Evolutionary conservation across 306 rosid species (phyloP), one percentile per base, ranked within the genome.

Genomic region (Elaeagnus macrophylla): DNA sequence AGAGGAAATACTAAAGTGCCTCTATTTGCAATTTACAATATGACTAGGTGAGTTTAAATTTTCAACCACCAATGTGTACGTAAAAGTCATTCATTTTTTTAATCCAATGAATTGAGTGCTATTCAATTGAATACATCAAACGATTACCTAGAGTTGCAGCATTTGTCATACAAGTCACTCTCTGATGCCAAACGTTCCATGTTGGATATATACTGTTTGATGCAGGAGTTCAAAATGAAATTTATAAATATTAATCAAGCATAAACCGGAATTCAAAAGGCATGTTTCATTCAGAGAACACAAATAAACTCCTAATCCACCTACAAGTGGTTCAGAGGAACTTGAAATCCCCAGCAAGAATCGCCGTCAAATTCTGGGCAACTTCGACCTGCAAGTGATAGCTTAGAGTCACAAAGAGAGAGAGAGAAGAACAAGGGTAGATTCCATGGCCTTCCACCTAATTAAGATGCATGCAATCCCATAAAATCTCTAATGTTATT

Each of bases 381-480:
- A 79, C 99, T 77, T 91, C 99, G 54, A 49, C 71, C 99, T 91
- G 79, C 83, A 71, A 56, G 63, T 12, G 13, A 69, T 36, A 48
- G 46, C 51, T 43, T 25, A 54, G 64, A 57, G 37, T 55, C 10
- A 63, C 67, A 71, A 65, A 49, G 57, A 37, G 19, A 16, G 36
- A 40, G 67, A 12, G 43, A 41, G 12, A 35, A 35, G 45, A 39
- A 50, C n/a, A n/a, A n/a, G n/a, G n/a, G 47, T 51, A 37, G 12
- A 54, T 18, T 13, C 10, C 37, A n/a, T 10, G 41, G 48, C 59
- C 35, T 55, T 44, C 32, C 51, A 83, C 99, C 96, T 87, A 93
- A 82, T 80, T 91, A 54, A 91, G 89, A 84, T 91, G 99, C 95
- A 91, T 84, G 69, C 99, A 91, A 57, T 91, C 99, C 79, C 96